Percentiles rank a stretch among this genome's conserved stretches.
Conservation (phyloP, 306 rosid genomes). For the Pyrus pyrifolia region DNA sequence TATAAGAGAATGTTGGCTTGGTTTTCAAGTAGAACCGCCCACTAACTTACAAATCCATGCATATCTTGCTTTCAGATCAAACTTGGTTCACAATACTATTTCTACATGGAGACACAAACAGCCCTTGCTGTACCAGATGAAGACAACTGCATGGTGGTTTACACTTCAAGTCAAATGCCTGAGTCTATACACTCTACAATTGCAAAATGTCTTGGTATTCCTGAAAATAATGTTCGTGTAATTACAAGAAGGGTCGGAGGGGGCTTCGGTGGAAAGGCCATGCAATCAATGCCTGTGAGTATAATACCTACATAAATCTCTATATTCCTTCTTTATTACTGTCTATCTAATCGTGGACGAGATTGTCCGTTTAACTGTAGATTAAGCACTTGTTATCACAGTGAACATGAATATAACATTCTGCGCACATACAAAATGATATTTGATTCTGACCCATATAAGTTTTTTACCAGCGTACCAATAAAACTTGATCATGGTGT, state of each 20-base stretch:
- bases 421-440: not conserved
- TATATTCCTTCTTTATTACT: not conserved
- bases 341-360: not conserved
- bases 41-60: too few relatives aligned
- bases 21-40: too few relatives aligned
- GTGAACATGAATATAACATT: not conserved
- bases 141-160: slow-evolving; percentile 81
- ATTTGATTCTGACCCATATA: too few relatives aligned
- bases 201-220: slow-evolving; percentile 77
- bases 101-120: slow-evolving; percentile 48
- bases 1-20: too few relatives aligned
- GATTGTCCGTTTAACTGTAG: not conserved
- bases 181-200: slow-evolving; percentile 39
- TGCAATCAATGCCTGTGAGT: slow-evolving; percentile 62
- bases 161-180: slow-evolving; percentile 70
- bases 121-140: slow-evolving; percentile 97
- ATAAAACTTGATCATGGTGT: too few relatives aligned
- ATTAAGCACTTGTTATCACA: not conserved
- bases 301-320: not conserved
- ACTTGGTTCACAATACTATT: too few relatives aligned
- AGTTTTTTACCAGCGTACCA: too few relatives aligned
- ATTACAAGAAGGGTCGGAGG: slow-evolving; percentile 95
- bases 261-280: slow-evolving; percentile 87
- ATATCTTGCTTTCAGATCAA: too few relatives aligned
- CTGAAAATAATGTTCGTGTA: slow-evolving; percentile 68